Base-by-base conservation (phyloP, 2,329 filamentous ascomycete genomes). In the Alternaria arborescens region DNA sequence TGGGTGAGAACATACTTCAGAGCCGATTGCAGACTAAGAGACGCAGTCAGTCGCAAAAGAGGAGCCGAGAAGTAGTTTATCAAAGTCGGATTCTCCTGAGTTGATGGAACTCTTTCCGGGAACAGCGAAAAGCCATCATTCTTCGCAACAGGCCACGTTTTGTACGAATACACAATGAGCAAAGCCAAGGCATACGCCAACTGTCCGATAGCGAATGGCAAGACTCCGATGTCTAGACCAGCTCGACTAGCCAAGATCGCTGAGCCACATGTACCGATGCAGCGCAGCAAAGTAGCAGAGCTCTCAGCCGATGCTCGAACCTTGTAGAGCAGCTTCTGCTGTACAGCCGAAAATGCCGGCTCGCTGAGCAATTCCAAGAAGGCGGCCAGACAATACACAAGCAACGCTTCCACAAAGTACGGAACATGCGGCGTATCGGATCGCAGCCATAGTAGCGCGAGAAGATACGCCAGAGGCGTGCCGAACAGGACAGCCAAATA, bases 1-100 rank as follows among this genome's bases (percentile, higher is more conserved):
- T 98, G 93, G 0, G 95, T 98, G 53, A 99, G 86, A 53, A 98
- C 77, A 76, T 98, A 94, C 79, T 99, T 99, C 71, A 98, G 88
- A 20, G 93, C 80, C 36, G 92, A 94, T 80, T 99, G 95, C 7
- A 93, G 82, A 80, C 93, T 94, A 77, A 98, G 87, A 71, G 90
- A 96, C n/a, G 86, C 84, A 4, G 91, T 91, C 4, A 98, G 86
- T 16, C 85, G 85, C 28, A 95, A 81, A 1, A 96, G 88, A 2
- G 88, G 86, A 11, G 82, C 82, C 60, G 92, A 91, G 74, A 97
- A 92, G 57, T 73, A 71, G 28, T 59, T 69, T 30, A 72, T 60
- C 18, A 71, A 61, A 44, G 57, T 54, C 7, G 67, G 61, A 7
- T 59, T 63, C 18, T 72, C 69, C 30, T 61, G 60, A 11, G 78